A percentile compares a stretch with the other conserved stretches of the same genome.
Conservation (phyloP, 2,329 filamentous ascomycete genomes). For the Botryotinia globosa region DNA sequence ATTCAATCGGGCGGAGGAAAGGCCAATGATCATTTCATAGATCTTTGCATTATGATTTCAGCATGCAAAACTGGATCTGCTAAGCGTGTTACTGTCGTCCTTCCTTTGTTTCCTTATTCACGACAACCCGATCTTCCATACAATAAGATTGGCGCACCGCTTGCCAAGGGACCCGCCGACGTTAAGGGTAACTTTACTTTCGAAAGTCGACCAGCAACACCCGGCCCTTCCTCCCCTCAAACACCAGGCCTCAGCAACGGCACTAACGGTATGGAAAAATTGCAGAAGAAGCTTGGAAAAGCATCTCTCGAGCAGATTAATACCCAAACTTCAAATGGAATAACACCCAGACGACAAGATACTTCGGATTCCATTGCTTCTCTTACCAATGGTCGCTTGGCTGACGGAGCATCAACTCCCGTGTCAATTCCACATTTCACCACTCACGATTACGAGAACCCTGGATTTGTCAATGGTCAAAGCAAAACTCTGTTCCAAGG, state of each 20-base stretch:
- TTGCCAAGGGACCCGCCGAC: slow-evolving; percentile 63
- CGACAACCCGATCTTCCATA: slow-evolving; percentile 95
- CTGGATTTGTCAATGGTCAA: slow-evolving; percentile 47
- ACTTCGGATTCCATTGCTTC: slow-evolving; percentile 43
- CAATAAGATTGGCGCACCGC: slow-evolving; percentile 88
- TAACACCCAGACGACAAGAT: slow-evolving; percentile 39
- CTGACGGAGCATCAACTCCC: slow-evolving; percentile 31
- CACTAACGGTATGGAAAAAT: slow-evolving; percentile 61
- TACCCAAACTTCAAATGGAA: slow-evolving; percentile 38
- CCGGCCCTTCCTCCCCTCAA: slow-evolving; percentile 67
- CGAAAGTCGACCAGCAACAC: slow-evolving; percentile 86
- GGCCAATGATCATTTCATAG: slow-evolving; percentile 95
- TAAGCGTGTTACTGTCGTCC: slow-evolving; percentile 86
- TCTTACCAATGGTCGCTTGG: slow-evolving; percentile 30
- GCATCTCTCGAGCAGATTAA: slow-evolving; percentile 60
- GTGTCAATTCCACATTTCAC: slow-evolving; percentile 44
- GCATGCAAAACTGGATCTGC: slow-evolving; percentile 95
- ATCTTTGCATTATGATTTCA: slow-evolving; percentile 97
- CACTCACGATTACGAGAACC: slow-evolving; percentile 64
- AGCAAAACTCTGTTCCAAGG: slow-evolving; percentile 65
- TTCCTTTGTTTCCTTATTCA: slow-evolving; percentile 95
- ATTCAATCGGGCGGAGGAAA: slow-evolving; percentile 90
- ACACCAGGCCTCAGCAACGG: slow-evolving; percentile 55
- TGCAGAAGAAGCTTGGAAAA: slow-evolving; percentile 72
- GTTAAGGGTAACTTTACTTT: slow-evolving; percentile 71